Evolutionary conservation across 1,284 basidiomycete genomes (phyloP), one percentile per base, ranked within the genome.

Genomic region (Filobasidium uniguttulatum): DNA sequence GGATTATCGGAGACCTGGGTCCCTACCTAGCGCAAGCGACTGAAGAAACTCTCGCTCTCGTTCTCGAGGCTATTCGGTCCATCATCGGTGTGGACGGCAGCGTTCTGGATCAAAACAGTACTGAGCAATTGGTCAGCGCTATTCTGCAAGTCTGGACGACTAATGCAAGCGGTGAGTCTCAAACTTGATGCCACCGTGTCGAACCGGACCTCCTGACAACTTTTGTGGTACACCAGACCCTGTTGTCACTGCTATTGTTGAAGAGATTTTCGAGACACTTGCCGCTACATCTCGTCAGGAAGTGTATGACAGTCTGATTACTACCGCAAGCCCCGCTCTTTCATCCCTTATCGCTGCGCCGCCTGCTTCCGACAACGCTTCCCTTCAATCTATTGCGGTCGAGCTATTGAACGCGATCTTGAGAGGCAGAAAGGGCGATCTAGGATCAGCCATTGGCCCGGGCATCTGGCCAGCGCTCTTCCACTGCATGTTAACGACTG

Each of bases 21-120:
- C 87, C 90, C 0, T 83, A 97, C 64, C 69, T 96, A 22, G 70
- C 80, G 7, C 71, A 80, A 29, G 82, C 88, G 0, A 80, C 82
- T 1, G 86, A 89, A 55, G 88, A 94, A 59, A 88, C 89, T 0
- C 75, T 97, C 12, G 82, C 85, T n/a, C 77, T 97, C 8, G 79
- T 96, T 23, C 73, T 97, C 22, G 90, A 96, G 63, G 83, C 88
- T 0, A 70, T 91, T 41, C 77, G 82, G 1, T 79, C 83, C 1
- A 78, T 91, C 3, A 70, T 89, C 1, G 78, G 81, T 26, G 75
- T 93, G 3, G 80, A 84, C 54, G 75, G 81, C 34, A 79, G 78
- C 40, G 74, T 81, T 79, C 68, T 85, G 50, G 80, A 77, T 14
- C 68, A 66, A 1, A 78, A 80, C 28, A 75, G 79, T 58, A 81